phyloP scores from a whole-genome alignment of 768 basidiomycete species.

The Tulasnella sp. region DNA sequence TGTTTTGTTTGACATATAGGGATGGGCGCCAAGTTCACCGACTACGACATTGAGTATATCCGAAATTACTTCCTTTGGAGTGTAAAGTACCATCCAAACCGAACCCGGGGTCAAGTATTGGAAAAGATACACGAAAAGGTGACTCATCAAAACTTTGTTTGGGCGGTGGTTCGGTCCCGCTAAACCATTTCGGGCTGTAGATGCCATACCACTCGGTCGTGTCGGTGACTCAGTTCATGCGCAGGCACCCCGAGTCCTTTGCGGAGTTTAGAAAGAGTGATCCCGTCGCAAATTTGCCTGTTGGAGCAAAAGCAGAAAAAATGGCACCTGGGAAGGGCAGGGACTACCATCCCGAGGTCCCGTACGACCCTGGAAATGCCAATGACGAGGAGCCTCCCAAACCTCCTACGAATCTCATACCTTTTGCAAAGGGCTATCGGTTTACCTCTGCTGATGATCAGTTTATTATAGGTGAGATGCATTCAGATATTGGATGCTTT shows the following conservation, averaged over 20 bases:
- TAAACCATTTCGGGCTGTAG: background rate
- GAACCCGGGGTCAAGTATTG: slow-evolving; percentile 19
- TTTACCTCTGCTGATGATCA: slow-evolving; percentile 22
- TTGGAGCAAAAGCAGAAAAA: background rate
- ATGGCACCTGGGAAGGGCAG: background rate
- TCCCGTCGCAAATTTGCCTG: background rate
- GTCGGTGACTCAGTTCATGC: slow-evolving; percentile 22
- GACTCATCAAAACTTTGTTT: background rate
- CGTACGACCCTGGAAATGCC: slow-evolving; percentile 16
- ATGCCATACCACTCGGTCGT: slow-evolving; percentile 26
- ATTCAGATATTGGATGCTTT: background rate
- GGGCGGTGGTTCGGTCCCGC: background rate
- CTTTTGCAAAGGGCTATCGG: slow-evolving; percentile 21
- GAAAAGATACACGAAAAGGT: slow-evolving; percentile 26
- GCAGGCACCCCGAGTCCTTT: slow-evolving; percentile 21
- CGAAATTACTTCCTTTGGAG: slow-evolving; percentile 25
- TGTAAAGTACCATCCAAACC: slow-evolving; percentile 10
- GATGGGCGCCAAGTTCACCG: slow-evolving; percentile 27
- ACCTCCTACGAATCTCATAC: slow-evolving; percentile 22
- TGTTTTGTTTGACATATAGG: background rate
- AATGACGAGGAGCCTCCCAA: slow-evolving; percentile 6
- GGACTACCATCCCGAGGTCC: background rate
- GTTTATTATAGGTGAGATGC: slow-evolving; percentile 14
- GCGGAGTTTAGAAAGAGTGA: slow-evolving; percentile 20
- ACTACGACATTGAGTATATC: slow-evolving; percentile 16